Evolutionary conservation across 192 early-diverging fungal genomes (phyloP), one percentile per base, ranked within the genome.

Genomic region (Bifiguratus adelaidae): DNA sequence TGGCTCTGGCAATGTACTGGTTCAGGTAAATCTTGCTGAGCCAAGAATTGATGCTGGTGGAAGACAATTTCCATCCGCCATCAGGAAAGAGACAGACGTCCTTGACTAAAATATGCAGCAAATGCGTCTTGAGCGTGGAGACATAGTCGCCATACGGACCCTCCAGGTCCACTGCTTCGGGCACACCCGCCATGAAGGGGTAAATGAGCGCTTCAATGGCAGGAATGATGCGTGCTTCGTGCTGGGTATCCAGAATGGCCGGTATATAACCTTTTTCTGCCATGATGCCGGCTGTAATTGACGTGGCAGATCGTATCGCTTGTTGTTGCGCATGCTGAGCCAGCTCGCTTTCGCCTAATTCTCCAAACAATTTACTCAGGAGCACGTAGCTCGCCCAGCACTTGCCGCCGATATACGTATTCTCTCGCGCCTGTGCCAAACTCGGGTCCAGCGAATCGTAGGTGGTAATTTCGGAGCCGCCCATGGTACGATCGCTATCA

Each of bases 21-120:
- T 34, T 34, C 25, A 53, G 24, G 51, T 53, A 53, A 19, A 53
- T 53, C 29, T 53, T 53, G 48, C 51, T 53, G 2, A 53, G 16
- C 51, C 51, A 53, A 19, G 51, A 53, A 24, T 53, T 53, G 13
- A 34, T 34, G 29, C 51, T 53, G 7, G 38, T 45, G 48, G 51
- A 38, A 3, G 51, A 53, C 2, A 53, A 20, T 28, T 53, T 53
- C 51, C 51, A 53, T 15, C 51, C 51, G 12, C 43, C 43, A 15
- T 53, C 51, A 20, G 27, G 3, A 25, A 53, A 53, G n/a, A 53
- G 20, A 7, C 51, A 53, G 4, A 53, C 48, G 12, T 47, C 51
- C 18, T 25, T 26, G 6, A 7, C 19, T 15, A 53, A 32, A 30
- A 45, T 48, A 19, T 43, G n/a, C n/a, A 48, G 34, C 15, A 23